Evolutionary conservation across 1,284 basidiomycete genomes (phyloP).

Genomic region (Moniliophthora roreri): DNA sequence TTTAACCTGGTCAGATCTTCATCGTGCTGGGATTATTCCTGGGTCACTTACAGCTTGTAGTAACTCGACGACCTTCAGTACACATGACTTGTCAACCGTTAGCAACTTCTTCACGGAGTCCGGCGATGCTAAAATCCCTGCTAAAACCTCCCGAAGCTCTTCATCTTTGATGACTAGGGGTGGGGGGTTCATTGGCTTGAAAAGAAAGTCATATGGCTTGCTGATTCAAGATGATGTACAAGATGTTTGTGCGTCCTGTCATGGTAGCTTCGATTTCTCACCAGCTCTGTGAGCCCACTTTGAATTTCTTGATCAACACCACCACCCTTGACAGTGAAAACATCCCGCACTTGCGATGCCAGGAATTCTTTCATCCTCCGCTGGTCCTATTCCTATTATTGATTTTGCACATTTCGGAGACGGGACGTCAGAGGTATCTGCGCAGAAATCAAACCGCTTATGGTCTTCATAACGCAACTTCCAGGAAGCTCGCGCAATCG

Average conservation of each 20-base stretch:
- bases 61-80: not conserved
- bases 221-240: too few relatives aligned
- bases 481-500: constrained; percentile 47
- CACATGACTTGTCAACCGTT: not conserved
- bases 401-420: constrained; percentile 57
- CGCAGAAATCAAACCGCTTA: not conserved
- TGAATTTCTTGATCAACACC: too few relatives aligned
- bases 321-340: too few relatives aligned
- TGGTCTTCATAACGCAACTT: constrained; percentile 24
- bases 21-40: too few relatives aligned
- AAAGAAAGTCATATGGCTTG: too few relatives aligned
- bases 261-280: too few relatives aligned
- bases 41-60: not conserved
- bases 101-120: not conserved
- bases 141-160: not conserved
- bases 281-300: too few relatives aligned
- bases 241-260: too few relatives aligned
- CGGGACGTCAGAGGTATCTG: constrained; percentile 24
- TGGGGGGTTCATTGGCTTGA: too few relatives aligned
- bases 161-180: not conserved
- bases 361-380: too few relatives aligned
- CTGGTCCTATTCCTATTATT: constrained; percentile 35
- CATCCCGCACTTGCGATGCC: too few relatives aligned
- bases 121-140: not conserved
- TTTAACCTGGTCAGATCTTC: not conserved